phyloP scores from a whole-genome alignment of 768 basidiomycete genomes.

The Auricularia auricula-judae region DNA sequence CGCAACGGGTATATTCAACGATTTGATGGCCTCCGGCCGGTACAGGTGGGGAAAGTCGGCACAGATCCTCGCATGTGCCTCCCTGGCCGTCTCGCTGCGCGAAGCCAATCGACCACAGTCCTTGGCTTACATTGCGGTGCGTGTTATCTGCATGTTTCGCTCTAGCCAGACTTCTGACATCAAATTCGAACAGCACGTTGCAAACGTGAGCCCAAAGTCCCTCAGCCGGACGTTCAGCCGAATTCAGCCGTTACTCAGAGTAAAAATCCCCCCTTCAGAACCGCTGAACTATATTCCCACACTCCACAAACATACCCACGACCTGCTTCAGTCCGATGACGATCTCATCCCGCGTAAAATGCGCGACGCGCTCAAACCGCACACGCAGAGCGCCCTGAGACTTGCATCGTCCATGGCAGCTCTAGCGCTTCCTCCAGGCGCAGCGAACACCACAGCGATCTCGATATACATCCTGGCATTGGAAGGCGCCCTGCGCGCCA shows the following conservation, averaged over 20 bases:
- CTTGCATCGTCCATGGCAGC: background rate
- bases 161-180: background rate
- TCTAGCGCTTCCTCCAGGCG: background rate
- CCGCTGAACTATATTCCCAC: slow-evolving; percentile 47
- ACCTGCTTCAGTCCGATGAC: background rate
- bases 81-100: slow-evolving; percentile 58
- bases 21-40: slow-evolving; percentile 43
- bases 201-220: slow-evolving; percentile 17
- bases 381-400: background rate
- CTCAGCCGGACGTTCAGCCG: slow-evolving; percentile 46
- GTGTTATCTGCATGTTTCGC: background rate
- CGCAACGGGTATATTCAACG: slow-evolving; percentile 56
- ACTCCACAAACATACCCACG: slow-evolving; percentile 34
- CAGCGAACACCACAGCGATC: background rate
- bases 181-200: slow-evolving; percentile 8
- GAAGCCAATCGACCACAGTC: slow-evolving; percentile 59
- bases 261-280: slow-evolving; percentile 44
- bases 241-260: slow-evolving; percentile 39
- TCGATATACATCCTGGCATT: background rate
- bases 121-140: slow-evolving; percentile 54
- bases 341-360: background rate
- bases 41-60: slow-evolving; percentile 71
- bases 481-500: background rate
- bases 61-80: slow-evolving; percentile 56
- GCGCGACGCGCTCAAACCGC: background rate